Evolutionary conservation across 2,329 filamentous ascomycete species (phyloP).

Genomic region (Ophiostoma populinum): DNA sequence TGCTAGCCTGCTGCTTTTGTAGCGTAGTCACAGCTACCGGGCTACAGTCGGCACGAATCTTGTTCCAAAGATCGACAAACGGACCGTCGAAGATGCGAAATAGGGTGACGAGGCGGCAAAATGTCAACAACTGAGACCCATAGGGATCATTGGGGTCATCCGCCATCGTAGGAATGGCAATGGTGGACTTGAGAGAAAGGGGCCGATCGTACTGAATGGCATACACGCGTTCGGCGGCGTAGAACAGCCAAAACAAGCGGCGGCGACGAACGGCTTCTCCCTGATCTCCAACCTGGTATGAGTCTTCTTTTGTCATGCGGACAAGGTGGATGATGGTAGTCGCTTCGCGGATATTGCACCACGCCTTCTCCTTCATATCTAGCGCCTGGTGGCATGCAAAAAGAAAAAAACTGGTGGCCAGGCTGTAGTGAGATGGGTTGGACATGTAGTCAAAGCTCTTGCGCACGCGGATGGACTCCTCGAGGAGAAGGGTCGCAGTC

Average conservation of each 20-base stretch:
- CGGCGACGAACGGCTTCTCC: conserved; percentile 46
- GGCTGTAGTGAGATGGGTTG: conserved; percentile 34
- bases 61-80: conserved; percentile 50
- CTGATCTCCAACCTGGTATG: conserved; percentile 40
- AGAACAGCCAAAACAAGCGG: conserved; percentile 56
- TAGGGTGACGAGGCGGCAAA: conserved; percentile 42
- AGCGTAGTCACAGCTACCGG: conserved; percentile 37
- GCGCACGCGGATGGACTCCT: conserved; percentile 48
- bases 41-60: conserved; percentile 39
- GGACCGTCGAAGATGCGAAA: conserved; percentile 50
- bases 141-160: conserved; percentile 42
- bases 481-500: conserved; percentile 47
- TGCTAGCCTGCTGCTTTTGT: conserved; percentile 44
- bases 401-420: conserved; percentile 65
- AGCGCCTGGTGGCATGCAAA: conserved; percentile 56
- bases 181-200: conserved; percentile 50
- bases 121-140: conserved; percentile 34
- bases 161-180: conserved; percentile 43
- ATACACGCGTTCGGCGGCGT: conserved; percentile 55
- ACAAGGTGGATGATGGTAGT: conserved; percentile 49
- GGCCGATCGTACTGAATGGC: conserved; percentile 53
- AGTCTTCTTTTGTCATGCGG: conserved; percentile 43
- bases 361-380: conserved; percentile 58
- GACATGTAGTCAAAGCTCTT: conserved; percentile 45
- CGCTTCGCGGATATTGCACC: conserved; percentile 64